phyloP scores from a whole-genome alignment of 1,284 basidiomycete genomes.

The Microbotryomycetes sp. region DNA sequence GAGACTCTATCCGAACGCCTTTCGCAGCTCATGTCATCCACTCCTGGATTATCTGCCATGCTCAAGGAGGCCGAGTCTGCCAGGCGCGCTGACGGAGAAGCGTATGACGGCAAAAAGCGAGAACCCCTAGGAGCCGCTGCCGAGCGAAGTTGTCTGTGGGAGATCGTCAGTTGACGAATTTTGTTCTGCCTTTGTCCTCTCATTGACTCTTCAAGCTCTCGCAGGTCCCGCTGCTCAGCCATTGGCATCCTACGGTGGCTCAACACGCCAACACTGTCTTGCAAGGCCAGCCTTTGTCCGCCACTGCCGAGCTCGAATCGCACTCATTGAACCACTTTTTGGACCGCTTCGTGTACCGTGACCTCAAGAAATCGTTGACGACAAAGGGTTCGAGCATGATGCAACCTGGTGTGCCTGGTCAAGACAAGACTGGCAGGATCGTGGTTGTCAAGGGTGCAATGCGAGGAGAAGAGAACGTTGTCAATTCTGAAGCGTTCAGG shows the following conservation, averaged over 20 bases:
- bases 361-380: constrained; percentile 74
- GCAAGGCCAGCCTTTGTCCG: constrained; percentile 56
- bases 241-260: constrained; percentile 87
- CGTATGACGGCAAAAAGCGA: constrained; percentile 80
- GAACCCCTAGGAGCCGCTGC: constrained; percentile 86
- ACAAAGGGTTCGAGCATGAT: constrained; percentile 76
- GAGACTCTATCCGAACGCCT: too few species aligned
- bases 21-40: constrained; percentile 64
- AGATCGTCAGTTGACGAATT: constrained; percentile 55
- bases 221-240: constrained; percentile 67
- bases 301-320: constrained; percentile 78
- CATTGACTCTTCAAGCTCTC: background rate
- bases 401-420: constrained; percentile 73
- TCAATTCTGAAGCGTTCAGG: constrained; percentile 77
- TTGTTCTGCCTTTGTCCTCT: background rate
- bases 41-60: constrained; percentile 63
- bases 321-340: constrained; percentile 91
- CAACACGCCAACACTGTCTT: constrained; percentile 81
- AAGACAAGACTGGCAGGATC: constrained; percentile 57
- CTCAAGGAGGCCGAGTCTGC: constrained; percentile 48
- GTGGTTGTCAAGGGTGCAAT: constrained; percentile 56
- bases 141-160: constrained; percentile 74
- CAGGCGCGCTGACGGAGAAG: constrained; percentile 19
- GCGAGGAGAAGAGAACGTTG: constrained; percentile 48
- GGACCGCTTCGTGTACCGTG: constrained; percentile 86